Conservation (phyloP, 2,329 filamentous ascomycete species). For the Nannizziopsis barbatae region DNA sequence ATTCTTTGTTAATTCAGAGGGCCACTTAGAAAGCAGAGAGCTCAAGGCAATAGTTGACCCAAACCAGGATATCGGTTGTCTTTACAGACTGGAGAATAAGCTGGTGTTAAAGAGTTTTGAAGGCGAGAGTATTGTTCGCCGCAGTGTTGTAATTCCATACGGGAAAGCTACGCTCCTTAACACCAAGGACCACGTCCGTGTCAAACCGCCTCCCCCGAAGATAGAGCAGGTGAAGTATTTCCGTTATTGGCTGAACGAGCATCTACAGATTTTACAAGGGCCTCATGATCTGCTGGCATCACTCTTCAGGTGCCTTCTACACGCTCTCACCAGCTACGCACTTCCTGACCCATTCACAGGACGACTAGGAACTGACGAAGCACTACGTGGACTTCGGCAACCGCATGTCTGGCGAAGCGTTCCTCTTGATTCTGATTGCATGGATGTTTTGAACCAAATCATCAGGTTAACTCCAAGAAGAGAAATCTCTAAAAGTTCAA, state of each 20-base stretch:
- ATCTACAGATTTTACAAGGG: slow-evolving; percentile 17
- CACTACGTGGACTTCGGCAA: slow-evolving; percentile 19
- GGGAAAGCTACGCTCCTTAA: slow-evolving; percentile 14
- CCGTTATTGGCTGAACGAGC: slow-evolving; percentile 19
- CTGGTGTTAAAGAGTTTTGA: slow-evolving; percentile 17
- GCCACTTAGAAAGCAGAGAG: slow-evolving; percentile 7
- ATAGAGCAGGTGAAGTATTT: slow-evolving; percentile 10
- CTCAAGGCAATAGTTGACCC: slow-evolving; percentile 14
- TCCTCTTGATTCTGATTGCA: slow-evolving; percentile 11
- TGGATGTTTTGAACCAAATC: slow-evolving; percentile 17
- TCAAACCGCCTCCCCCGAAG: slow-evolving; percentile 9
- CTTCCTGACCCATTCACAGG: slow-evolving; percentile 24
- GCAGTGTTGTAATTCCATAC: slow-evolving; percentile 20
- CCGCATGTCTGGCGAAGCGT: slow-evolving; percentile 13
- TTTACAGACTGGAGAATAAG: slow-evolving; percentile 20
- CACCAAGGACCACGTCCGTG: slow-evolving; percentile 15
- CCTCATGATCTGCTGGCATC: slow-evolving; percentile 15
- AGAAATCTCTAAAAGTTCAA: slow-evolving; percentile 18
- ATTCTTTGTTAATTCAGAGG: slow-evolving; percentile 26
- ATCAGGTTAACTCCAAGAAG: slow-evolving; percentile 20
- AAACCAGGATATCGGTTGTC: slow-evolving; percentile 19
- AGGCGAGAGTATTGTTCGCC: slow-evolving; percentile 4
- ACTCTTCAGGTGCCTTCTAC: slow-evolving; percentile 23
- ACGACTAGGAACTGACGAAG: slow-evolving; percentile 24
- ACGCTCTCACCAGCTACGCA: slow-evolving; percentile 24